Base-by-base conservation (phyloP, 139 green algal genomes). In the Micromonas commoda region DNA sequence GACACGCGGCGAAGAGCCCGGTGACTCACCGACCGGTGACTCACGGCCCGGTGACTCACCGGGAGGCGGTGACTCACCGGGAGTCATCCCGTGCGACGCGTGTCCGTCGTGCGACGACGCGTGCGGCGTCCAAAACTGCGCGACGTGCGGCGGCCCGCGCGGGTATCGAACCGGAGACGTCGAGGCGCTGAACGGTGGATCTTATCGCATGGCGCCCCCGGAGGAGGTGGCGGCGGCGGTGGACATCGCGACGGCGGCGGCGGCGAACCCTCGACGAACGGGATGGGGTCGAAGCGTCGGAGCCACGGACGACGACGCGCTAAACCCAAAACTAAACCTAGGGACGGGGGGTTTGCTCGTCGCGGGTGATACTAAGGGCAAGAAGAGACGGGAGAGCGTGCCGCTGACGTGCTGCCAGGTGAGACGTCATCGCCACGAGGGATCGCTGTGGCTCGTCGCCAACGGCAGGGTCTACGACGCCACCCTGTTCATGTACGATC, bases 401-500 rank as follows among this genome's bases (percentile, higher is more conserved):
- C 16, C 45, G 45, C 16, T 57, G 9, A 57, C 45, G 45, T 57
- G 45, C 45, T 57, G 45, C 45, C 45, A 57, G 45, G 45, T 57
- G 45, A 57, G 16, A 9, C 45, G 45, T 23, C 45, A 57, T 16
- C 45, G 45, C 9, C 9, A 57, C 45, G 16, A 57, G 9, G 45
- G 9, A 16, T 57, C 45, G 45, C 9, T 57, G 45, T 57, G 31
- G 35, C 29, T 75, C n/a, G 68, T 75, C 37, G 68, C 68, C 23
- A 24, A 61, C 37, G 68, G 68, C 5, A 32, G 33, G 21, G 68
- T 75, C 37, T 75, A 61, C 35, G 68, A 75, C 37, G 68, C 35
- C 19, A 63, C 68, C 19, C 34, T 33, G 34, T 61, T 75, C 29
- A 16, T 60, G 16, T 5, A 2, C 1, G 21, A 19, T 16, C 68